These are phyloP conservation scores for Apostasia ramifera DNA, from an alignment of 106 monocot species.

Conservation along the genomic window DNA sequence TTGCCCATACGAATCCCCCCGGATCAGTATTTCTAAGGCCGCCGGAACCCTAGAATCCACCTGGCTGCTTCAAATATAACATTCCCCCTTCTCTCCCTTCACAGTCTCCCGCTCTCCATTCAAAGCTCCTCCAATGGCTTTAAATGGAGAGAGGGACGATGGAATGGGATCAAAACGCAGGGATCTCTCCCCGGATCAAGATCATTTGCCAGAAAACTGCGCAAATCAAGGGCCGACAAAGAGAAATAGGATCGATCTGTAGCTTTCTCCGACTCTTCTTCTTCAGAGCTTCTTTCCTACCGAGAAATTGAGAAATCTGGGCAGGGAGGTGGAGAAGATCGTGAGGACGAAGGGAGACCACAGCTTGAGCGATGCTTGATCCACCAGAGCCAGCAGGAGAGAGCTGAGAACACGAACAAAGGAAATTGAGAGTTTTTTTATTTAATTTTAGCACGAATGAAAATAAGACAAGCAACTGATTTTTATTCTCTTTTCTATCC, in stretches of 20 bases:
- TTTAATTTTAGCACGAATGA: no score
- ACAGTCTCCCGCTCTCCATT: background rate
- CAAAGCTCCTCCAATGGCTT: background rate
- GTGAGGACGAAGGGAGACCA: constrained; percentile 20
- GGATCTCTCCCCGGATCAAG: background rate
- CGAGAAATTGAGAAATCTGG: background rate
- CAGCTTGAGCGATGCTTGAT: constrained; percentile 11
- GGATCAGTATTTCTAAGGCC: background rate
- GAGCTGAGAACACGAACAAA: background rate
- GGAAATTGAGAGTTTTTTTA: no score
- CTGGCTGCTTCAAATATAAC: constrained; percentile 41
- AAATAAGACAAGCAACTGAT: no score
- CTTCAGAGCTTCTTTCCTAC: background rate
- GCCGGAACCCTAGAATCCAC: constrained; percentile 13
- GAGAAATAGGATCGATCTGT: background rate
- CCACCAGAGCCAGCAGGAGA: background rate
- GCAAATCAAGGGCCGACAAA: background rate
- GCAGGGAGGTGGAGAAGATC: background rate
- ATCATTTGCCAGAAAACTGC: background rate
- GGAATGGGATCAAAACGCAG: constrained; percentile 6
- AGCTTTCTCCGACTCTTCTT: background rate
- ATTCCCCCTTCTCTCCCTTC: constrained; percentile 12
- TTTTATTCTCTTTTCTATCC: no score
- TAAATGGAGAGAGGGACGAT: background rate
- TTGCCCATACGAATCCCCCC: constrained; percentile 20